phyloP scores from a whole-genome alignment of 139 green algal species.

The Chlorella ohadii region DNA sequence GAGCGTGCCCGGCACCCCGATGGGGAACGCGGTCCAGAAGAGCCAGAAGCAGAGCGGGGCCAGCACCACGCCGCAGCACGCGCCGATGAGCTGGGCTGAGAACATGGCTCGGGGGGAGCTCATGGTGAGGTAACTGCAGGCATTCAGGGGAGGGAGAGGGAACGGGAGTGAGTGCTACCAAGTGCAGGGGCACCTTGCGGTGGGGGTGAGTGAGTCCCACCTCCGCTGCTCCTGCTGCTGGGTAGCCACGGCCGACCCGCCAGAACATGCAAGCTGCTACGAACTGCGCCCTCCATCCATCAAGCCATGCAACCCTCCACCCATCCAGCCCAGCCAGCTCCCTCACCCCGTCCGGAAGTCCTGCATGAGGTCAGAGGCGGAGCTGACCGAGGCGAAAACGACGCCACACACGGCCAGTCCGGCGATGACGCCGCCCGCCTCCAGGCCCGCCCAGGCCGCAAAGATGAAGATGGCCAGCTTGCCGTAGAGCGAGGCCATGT shows the following conservation, averaged over 20 bases:
- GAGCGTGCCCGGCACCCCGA: constrained; percentile 34
- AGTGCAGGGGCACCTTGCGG: too few species aligned
- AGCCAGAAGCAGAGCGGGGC: constrained; percentile 51
- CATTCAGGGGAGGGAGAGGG: too few species aligned
- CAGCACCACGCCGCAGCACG: constrained; percentile 36
- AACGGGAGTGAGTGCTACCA: too few species aligned
- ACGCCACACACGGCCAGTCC: constrained; percentile 52
- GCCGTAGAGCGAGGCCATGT: constrained; percentile 44
- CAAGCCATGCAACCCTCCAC: background rate
- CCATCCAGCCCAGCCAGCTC: background rate
- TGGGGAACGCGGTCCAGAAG: constrained; percentile 45
- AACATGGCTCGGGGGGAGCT: constrained; percentile 57
- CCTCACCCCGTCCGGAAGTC: constrained; percentile 57
- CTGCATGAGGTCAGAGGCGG: constrained; percentile 29
- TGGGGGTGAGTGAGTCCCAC: too few species aligned
- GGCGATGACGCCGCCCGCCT: constrained; percentile 40
- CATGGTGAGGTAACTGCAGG: constrained; percentile 49
- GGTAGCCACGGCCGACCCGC: too few species aligned
- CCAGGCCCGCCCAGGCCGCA: constrained; percentile 48
- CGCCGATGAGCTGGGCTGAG: constrained; percentile 43
- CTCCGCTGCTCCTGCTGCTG: too few species aligned
- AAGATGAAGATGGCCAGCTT: constrained; percentile 67
- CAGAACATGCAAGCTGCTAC: too few species aligned
- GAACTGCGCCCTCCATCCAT: too few species aligned
- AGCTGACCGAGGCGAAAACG: constrained; percentile 38